These are phyloP conservation scores for Rhizomucor miehei DNA, from an alignment of 371 early-diverging fungal species.

Conservation along the genomic window DNA sequence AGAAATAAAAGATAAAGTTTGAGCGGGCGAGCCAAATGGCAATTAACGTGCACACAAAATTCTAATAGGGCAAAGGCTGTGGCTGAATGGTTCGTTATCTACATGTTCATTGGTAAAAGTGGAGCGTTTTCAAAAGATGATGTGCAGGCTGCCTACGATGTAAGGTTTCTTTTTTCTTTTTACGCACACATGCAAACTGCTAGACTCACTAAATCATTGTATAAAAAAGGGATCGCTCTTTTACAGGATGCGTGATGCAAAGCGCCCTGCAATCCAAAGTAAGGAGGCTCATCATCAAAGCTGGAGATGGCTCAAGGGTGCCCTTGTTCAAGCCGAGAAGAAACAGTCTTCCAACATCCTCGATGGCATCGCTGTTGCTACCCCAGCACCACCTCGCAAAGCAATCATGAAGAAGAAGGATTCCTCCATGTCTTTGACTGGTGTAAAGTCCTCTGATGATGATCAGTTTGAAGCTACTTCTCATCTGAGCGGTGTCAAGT, in stretches of 20 bases:
- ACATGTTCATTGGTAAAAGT: constrained; percentile 32
- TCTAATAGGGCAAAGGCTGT: constrained; percentile 24
- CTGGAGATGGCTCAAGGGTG: background rate
- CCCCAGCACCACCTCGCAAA: background rate
- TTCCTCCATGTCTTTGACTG: constrained; percentile 3
- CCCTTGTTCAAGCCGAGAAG: constrained; percentile 1
- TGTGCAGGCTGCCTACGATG: constrained; percentile 34
- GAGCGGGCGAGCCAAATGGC: background rate
- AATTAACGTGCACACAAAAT: background rate
- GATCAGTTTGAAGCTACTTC: no score
- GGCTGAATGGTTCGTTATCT: constrained; percentile 24
- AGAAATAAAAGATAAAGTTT: background rate
- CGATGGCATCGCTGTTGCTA: background rate
- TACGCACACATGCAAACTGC: background rate
- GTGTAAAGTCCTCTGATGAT: background rate
- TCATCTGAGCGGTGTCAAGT: no score
- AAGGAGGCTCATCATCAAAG: background rate
- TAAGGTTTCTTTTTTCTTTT: constrained; percentile 13
- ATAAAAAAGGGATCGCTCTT: constrained; percentile 7
- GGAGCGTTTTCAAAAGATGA: constrained; percentile 24
- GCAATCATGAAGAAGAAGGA: background rate
- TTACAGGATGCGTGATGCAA: constrained; percentile 7
- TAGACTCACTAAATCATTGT: background rate
- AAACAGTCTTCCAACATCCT: background rate
- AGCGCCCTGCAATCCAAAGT: background rate